Percentiles rank a stretch among this genome's conserved stretches.
These are phyloP conservation scores for Cadophora sp. DNA, from an alignment of 2,329 filamentous ascomycete genomes.

Conservation along the genomic window DNA sequence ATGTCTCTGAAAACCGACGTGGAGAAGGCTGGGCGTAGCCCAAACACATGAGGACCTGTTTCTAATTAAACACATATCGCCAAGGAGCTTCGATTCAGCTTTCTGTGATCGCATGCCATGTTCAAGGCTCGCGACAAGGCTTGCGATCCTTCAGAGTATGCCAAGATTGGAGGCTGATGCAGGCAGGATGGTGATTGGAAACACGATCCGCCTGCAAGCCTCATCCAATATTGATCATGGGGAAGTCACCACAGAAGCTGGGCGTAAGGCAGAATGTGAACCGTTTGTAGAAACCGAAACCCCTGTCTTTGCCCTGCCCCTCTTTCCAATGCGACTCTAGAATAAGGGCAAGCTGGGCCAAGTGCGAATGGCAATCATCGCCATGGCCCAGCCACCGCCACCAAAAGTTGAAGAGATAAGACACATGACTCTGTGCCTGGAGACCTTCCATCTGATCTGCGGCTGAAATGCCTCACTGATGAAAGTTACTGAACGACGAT, in stretches of 20 bases:
- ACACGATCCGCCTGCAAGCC: slow-evolving; percentile 21
- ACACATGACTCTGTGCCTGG: neutral
- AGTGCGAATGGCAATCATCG: neutral
- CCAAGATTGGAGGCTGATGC: slow-evolving; percentile 14
- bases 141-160: slow-evolving; percentile 7
- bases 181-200: slow-evolving; percentile 14
- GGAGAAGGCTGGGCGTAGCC: slow-evolving; percentile 4
- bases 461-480: slow-evolving; percentile 6
- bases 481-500: neutral
- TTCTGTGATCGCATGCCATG: neutral
- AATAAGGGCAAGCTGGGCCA: neutral
- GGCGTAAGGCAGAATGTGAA: slow-evolving; percentile 19
- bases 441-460: neutral
- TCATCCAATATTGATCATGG: slow-evolving; percentile 16
- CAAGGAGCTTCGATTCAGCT: slow-evolving; percentile 2
- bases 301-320: neutral
- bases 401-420: neutral
- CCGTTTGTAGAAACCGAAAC: neutral
- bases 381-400: slow-evolving; percentile 3
- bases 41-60: neutral
- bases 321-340: neutral
- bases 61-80: slow-evolving; percentile 11
- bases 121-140: neutral
- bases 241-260: neutral
- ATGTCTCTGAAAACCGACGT: neutral